A percentile compares a stretch with the other conserved stretches of the same genome.
Conservation (phyloP, 257 asterid species). For the Penstemon newberryi region DNA sequence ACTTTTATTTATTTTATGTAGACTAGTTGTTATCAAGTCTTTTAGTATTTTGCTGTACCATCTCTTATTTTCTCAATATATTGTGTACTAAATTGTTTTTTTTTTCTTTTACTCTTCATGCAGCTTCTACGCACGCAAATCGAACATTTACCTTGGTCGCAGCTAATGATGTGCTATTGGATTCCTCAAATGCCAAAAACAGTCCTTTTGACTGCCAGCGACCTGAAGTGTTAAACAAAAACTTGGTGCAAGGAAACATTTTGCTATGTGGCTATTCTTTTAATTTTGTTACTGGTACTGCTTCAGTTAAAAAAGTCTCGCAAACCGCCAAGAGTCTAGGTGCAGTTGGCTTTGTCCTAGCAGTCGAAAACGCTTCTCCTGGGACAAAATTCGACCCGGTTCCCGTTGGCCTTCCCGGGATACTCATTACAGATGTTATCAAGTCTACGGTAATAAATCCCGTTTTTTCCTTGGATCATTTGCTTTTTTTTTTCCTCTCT, state of each 20-base stretch:
- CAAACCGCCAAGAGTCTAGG: constrained; percentile 89
- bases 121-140: constrained; percentile 91
- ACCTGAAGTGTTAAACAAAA: constrained; percentile 86
- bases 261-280: constrained; percentile 97
- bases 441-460: constrained; percentile 60
- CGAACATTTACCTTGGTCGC: constrained; percentile 83
- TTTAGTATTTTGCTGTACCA: constrained; percentile 3
- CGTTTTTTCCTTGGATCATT: too few species aligned
- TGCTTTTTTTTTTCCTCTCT: neutral
- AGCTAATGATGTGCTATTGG: constrained; percentile 88
- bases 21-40: neutral
- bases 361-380: constrained; percentile 90
- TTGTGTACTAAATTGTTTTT: constrained; percentile 4
- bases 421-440: constrained; percentile 71
- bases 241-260: constrained; percentile 84
- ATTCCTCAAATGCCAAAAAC: constrained; percentile 59
- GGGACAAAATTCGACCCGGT: constrained; percentile 94
- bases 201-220: constrained; percentile 90
- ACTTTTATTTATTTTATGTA: neutral
- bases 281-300: constrained; percentile 83
- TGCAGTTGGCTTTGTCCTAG: constrained; percentile 93
- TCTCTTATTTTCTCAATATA: constrained; percentile 25
- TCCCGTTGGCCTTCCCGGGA: constrained; percentile 85
- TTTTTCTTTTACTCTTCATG: constrained; percentile 29
- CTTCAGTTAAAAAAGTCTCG: constrained; percentile 79